These are phyloP conservation scores for Aureobasidium melanogenum DNA, from an alignment of 2,329 filamentous ascomycete species.

Conservation along the genomic window DNA sequence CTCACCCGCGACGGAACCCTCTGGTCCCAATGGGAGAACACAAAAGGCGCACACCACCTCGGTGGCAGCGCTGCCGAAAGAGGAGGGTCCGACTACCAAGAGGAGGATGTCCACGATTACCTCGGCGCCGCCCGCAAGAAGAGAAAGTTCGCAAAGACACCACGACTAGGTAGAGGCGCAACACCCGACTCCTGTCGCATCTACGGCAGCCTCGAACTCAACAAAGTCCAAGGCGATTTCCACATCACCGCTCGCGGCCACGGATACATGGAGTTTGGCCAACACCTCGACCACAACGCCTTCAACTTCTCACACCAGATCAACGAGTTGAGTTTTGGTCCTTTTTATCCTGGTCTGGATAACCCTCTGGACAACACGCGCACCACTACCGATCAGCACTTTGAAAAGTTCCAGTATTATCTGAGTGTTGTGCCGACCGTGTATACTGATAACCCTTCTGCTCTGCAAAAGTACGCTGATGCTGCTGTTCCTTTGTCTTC, in stretches of 20 bases:
- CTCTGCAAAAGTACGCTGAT: conserved; percentile 37
- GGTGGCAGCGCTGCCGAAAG: conserved; percentile 52
- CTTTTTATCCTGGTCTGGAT: conserved; percentile 87
- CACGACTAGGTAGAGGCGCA: conserved; percentile 44
- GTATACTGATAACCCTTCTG: conserved; percentile 52
- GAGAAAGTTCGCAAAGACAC: conserved; percentile 65
- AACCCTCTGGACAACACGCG: conserved; percentile 93
- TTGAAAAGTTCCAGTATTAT: conserved; percentile 98
- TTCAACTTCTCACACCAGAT: conserved; percentile 99
- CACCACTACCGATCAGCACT: conserved; percentile 64
- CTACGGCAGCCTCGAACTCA: conserved; percentile 81
- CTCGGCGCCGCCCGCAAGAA: conserved; percentile 59
- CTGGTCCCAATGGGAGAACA: conserved; percentile 75
- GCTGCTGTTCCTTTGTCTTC: conserved; percentile 31
- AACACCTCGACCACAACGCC: conserved; percentile 69
- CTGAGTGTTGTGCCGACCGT: conserved; percentile 89
- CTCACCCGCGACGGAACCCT: conserved; percentile 68
- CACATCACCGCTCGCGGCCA: conserved; percentile 94
- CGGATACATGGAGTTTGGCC: conserved; percentile 76
- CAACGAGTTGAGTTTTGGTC: conserved; percentile 90
- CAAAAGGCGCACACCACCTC: conserved; percentile 50
- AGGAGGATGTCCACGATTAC: conserved; percentile 89
- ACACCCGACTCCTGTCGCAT: conserved; percentile 71
- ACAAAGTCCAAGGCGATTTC: conserved; percentile 97
- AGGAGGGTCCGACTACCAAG: conserved; percentile 43